Percentiles rank a stretch among this genome's conserved stretches.
Evolutionary conservation across 2,329 filamentous ascomycete genomes (phyloP).

Genomic region (Pseudopithomyces chartarum): DNA sequence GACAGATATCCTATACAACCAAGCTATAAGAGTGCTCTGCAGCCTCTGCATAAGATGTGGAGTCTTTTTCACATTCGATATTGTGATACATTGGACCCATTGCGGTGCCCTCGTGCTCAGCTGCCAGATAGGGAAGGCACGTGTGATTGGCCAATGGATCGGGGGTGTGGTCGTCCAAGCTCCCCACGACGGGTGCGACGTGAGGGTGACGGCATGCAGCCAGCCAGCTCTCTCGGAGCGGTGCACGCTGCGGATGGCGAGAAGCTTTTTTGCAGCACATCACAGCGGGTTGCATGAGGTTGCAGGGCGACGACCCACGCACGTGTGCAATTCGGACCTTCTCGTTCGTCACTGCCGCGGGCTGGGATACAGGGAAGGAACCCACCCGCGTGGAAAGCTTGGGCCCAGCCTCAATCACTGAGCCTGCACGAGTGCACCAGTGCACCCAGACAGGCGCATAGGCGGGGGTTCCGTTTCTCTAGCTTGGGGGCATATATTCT

Average conservation of each 20-base stretch:
- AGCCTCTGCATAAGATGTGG: background rate
- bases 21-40: background rate
- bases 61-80: background rate
- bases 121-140: background rate
- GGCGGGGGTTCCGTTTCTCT: constrained; percentile 4
- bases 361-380: background rate
- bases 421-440: too few species aligned
- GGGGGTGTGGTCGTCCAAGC: constrained; percentile 9
- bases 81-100: background rate
- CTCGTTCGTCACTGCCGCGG: constrained; percentile 2
- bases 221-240: background rate
- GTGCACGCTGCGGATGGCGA: constrained; percentile 2
- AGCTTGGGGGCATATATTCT: background rate
- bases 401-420: constrained; percentile 4
- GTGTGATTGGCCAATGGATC: constrained; percentile 10
- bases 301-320: background rate
- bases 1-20: background rate
- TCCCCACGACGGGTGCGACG: constrained; percentile 4
- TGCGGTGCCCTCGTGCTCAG: background rate
- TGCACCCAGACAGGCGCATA: constrained; percentile 1
- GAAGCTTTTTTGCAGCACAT: background rate
- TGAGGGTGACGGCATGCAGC: background rate
- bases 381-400: background rate
- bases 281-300: background rate
- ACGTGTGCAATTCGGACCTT: constrained; percentile 2